These are phyloP conservation scores for Lodderomyces metapsilosis DNA, from an alignment of 1,139 yeast species.

Conservation along the genomic window DNA sequence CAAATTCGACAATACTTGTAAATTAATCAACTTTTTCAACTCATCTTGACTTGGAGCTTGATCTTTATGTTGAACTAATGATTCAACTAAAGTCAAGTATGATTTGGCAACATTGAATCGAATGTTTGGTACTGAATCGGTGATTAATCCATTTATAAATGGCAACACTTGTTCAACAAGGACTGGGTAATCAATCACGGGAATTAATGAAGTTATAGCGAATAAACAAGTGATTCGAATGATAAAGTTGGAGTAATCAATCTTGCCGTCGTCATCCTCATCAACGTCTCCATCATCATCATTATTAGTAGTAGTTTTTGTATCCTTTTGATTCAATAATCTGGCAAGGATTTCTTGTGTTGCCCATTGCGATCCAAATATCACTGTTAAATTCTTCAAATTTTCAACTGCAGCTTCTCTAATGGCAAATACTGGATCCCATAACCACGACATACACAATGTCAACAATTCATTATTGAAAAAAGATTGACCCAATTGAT, in stretches of 20 bases:
- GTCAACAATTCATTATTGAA: slow-evolving; percentile 90
- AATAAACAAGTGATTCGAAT: slow-evolving; percentile 89
- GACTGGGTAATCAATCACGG: slow-evolving; percentile 59
- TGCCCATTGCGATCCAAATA: slow-evolving; percentile 95
- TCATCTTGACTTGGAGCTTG: slow-evolving; percentile 23
- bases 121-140: slow-evolving; percentile 89
- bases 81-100: slow-evolving; percentile 58
- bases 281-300: slow-evolving; percentile 30
- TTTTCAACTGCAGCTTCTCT: slow-evolving; percentile 94
- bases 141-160: slow-evolving; percentile 66
- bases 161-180: slow-evolving; percentile 72
- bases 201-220: slow-evolving; percentile 77
- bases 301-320: slow-evolving; percentile 25
- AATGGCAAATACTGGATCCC: slow-evolving; percentile 97
- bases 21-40: slow-evolving; percentile 43
- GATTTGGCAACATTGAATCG: slow-evolving; percentile 94
- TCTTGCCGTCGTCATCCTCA: slow-evolving; percentile 33
- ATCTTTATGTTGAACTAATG: slow-evolving; percentile 26
- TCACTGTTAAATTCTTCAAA: slow-evolving; percentile 73
- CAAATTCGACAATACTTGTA: slow-evolving; percentile 62
- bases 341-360: slow-evolving; percentile 78
- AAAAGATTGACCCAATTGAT: slow-evolving; percentile 89
- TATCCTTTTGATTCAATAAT: slow-evolving; percentile 41
- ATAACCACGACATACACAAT: slow-evolving; percentile 92
- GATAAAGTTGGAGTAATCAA: slow-evolving; percentile 67